Percentiles rank a stretch among this genome's conserved stretches.
Evolutionary conservation across 495 filamentous ascomycete genomes (phyloP).

Genomic region (Neurospora sp.): DNA sequence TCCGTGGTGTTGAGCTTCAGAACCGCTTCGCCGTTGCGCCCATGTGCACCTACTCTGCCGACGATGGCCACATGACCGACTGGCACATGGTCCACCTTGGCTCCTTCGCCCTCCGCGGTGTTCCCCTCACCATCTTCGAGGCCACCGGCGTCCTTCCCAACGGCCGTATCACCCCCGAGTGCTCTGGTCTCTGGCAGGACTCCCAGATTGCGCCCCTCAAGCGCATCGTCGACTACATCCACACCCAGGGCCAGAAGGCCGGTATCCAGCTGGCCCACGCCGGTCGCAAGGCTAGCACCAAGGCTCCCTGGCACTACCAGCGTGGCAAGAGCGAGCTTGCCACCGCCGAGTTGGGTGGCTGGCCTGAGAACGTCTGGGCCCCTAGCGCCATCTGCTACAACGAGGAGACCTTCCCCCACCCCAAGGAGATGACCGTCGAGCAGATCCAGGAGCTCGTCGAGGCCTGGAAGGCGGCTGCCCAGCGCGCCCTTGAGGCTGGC

Average conservation of each 20-base stretch:
- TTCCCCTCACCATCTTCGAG: constrained; percentile 56
- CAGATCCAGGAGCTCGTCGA: constrained; percentile 55
- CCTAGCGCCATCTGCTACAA: constrained; percentile 39
- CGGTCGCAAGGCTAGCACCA: constrained; percentile 59
- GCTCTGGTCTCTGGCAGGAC: constrained; percentile 60
- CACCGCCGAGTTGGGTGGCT: constrained; percentile 45
- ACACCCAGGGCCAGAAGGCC: constrained; percentile 55
- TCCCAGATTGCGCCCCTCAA: constrained; percentile 55
- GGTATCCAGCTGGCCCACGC: constrained; percentile 68
- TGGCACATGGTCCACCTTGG: constrained; percentile 60
- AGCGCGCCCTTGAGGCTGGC: constrained; percentile 53
- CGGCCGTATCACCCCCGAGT: constrained; percentile 62
- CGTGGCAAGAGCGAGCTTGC: constrained; percentile 25
- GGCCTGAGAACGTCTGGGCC: constrained; percentile 54
- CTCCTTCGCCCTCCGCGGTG: constrained; percentile 52
- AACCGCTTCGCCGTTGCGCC: constrained; percentile 57
- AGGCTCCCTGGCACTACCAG: constrained; percentile 46
- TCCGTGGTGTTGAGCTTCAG: constrained; percentile 58
- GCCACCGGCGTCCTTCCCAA: constrained; percentile 56
- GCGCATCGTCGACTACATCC: constrained; percentile 49
- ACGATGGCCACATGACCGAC: constrained; percentile 57
- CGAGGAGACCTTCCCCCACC: constrained; percentile 30
- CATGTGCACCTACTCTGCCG: constrained; percentile 62
- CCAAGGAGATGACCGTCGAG: constrained; percentile 46
- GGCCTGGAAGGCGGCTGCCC: constrained; percentile 51